Evolutionary conservation across 202 grass and related monocot genomes (phyloP).

Genomic region (Bolboschoenoplectus hybrid): DNA sequence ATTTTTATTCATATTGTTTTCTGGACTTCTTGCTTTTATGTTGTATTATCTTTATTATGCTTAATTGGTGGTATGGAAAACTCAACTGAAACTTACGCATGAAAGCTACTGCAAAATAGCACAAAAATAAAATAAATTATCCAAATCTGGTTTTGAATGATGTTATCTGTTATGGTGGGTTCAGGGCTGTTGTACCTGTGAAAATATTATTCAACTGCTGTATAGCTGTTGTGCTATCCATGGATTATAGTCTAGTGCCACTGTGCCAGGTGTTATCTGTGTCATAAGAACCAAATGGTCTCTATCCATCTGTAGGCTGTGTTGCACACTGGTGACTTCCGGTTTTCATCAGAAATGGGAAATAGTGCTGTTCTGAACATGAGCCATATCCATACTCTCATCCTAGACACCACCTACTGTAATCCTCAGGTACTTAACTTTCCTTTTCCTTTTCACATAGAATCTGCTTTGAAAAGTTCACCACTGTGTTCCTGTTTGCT

Average conservation of each 20-base stretch:
- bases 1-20: too few relatives aligned
- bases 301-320: constrained; percentile 55
- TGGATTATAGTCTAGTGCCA: background rate
- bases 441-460: constrained; percentile 32
- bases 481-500: constrained; percentile 12
- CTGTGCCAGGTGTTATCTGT: background rate
- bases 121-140: constrained; percentile 1
- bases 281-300: background rate
- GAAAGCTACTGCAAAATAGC: background rate
- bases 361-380: constrained; percentile 64
- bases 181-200: constrained; percentile 1
- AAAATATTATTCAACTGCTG: background rate
- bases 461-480: constrained; percentile 34
- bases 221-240: constrained; percentile 7
- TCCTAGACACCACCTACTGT: constrained; percentile 95
- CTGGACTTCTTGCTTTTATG: background rate
- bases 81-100: constrained; percentile 4
- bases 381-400: constrained; percentile 74
- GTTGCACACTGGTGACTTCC: constrained; percentile 91
- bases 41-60: background rate
- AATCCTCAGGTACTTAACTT: constrained; percentile 67
- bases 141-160: background rate
- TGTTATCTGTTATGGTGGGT: background rate
- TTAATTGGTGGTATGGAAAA: constrained; percentile 5
- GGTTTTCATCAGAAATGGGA: constrained; percentile 76